These are phyloP conservation scores for Fusarium concolor DNA, from an alignment of 2,329 filamentous ascomycete species.

Conservation along the genomic window DNA sequence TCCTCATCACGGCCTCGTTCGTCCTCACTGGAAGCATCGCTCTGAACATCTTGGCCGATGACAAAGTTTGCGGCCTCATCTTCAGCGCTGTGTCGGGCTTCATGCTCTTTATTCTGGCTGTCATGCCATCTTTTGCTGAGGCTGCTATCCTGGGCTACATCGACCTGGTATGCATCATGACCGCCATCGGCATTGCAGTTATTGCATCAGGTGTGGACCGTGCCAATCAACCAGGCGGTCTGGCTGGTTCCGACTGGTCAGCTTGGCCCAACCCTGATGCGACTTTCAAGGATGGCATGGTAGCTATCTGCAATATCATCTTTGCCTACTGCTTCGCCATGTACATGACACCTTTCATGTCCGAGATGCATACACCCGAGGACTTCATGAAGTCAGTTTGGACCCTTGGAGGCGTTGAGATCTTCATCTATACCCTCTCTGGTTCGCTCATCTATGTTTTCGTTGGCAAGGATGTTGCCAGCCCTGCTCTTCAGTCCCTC, in stretches of 20 bases:
- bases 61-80: slow-evolving; percentile 56
- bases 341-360: slow-evolving; percentile 59
- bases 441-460: slow-evolving; percentile 74
- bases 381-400: slow-evolving; percentile 63
- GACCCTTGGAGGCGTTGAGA: slow-evolving; percentile 68
- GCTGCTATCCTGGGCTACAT: slow-evolving; percentile 43
- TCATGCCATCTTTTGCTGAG: slow-evolving; percentile 56
- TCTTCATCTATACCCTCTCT: slow-evolving; percentile 70
- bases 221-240: slow-evolving; percentile 4
- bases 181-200: slow-evolving; percentile 72
- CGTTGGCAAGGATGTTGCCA: slow-evolving; percentile 68
- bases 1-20: slow-evolving; percentile 75
- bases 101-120: slow-evolving; percentile 54
- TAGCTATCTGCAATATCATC: slow-evolving; percentile 72
- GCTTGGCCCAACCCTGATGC: slow-evolving; percentile 55
- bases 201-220: slow-evolving; percentile 65
- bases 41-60: slow-evolving; percentile 69
- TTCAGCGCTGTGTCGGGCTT: slow-evolving; percentile 55
- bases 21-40: slow-evolving; percentile 74
- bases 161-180: slow-evolving; percentile 50
- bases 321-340: slow-evolving; percentile 70
- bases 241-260: slow-evolving; percentile 49
- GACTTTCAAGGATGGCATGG: slow-evolving; percentile 63
- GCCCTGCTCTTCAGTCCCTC: slow-evolving; percentile 73
- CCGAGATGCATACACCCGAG: slow-evolving; percentile 57